Evolutionary conservation across 2,329 filamentous ascomycete genomes (phyloP).

Genomic region (Nemania abortiva): DNA sequence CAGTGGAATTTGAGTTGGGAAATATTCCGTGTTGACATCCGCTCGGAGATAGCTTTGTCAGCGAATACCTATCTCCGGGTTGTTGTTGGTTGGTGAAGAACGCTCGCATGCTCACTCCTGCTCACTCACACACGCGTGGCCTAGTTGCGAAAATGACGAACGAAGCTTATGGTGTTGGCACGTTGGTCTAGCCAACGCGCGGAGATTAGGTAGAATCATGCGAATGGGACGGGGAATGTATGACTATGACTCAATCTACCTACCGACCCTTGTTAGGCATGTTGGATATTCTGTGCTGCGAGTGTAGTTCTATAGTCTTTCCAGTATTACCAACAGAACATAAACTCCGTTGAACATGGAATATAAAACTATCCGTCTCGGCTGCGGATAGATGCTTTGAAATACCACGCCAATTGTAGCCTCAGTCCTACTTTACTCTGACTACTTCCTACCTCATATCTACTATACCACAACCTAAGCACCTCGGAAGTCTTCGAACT

Average conservation of each 20-base stretch:
- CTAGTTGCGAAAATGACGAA: background rate
- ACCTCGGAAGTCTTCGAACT: slow-evolving; percentile 1
- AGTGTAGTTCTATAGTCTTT: background rate
- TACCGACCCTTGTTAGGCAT: slow-evolving; percentile 12
- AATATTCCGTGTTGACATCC: background rate
- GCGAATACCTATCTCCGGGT: slow-evolving; percentile 14
- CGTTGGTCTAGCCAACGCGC: background rate
- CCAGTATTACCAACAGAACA: background rate
- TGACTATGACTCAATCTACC: slow-evolving; percentile 5
- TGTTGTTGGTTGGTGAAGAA: background rate
- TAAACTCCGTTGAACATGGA: background rate
- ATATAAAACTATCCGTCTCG: slow-evolving; percentile 16
- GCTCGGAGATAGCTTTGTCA: slow-evolving; percentile 8
- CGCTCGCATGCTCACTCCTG: too few species aligned
- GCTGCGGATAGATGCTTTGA: background rate
- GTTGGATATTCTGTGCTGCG: slow-evolving; percentile 5
- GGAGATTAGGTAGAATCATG: slow-evolving; percentile 1
- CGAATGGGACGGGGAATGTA: slow-evolving; percentile 8
- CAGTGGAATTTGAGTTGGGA: background rate
- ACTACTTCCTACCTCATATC: background rate
- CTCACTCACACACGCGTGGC: background rate
- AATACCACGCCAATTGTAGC: background rate
- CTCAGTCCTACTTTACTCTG: slow-evolving; percentile 8
- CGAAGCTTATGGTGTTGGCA: slow-evolving; percentile 3
- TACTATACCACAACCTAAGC: slow-evolving; percentile 8